phyloP scores from a whole-genome alignment of 2,329 filamentous ascomycete species.

The Dothideomycetes sp. region DNA sequence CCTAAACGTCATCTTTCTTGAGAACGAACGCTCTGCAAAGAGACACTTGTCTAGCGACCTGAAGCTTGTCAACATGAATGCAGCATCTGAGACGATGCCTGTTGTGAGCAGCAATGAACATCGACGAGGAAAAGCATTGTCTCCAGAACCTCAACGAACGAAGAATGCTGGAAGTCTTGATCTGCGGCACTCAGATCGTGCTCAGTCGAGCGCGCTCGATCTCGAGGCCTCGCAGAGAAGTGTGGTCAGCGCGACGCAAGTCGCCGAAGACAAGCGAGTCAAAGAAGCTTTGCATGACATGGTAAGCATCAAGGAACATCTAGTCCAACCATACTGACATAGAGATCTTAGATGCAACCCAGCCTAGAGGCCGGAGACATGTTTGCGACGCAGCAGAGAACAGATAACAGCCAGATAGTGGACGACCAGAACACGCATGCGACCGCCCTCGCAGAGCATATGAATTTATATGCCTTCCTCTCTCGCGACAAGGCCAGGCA shows the following conservation, averaged over 20 bases:
- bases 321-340: not conserved
- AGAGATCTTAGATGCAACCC: not conserved
- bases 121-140: no score
- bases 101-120: no score
- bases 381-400: not conserved
- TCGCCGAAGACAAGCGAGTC: not conserved
- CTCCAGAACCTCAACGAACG: no score
- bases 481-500: not conserved
- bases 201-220: no score
- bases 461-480: constrained; percentile 1
- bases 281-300: constrained; percentile 1
- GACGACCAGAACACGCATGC: not conserved
- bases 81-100: no score
- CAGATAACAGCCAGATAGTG: not conserved
- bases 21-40: no score
- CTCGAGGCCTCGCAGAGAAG: no score
- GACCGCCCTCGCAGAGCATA: not conserved
- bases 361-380: not conserved
- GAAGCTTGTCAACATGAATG: no score
- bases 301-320: not conserved
- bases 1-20: no score
- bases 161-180: no score
- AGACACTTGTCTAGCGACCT: no score
- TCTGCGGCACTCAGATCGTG: no score
- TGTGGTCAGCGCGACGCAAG: not conserved